Conservation (phyloP, 2,329 filamentous ascomycete species). For the Sphaerulina vaccinii region DNA sequence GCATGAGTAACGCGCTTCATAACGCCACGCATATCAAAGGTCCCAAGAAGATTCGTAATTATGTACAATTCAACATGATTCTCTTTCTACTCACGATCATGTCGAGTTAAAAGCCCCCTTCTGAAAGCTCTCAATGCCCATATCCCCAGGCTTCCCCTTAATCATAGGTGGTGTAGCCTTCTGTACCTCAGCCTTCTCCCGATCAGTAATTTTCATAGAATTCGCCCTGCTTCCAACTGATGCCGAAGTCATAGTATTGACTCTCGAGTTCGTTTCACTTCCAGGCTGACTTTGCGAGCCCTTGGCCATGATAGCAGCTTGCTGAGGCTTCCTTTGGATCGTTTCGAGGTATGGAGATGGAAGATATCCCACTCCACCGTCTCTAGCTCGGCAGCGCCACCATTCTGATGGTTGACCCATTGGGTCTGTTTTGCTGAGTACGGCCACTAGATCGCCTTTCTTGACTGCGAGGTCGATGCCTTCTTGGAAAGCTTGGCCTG, state of each 20-base stretch:
- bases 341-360: conserved; percentile 86
- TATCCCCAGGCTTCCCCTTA: conserved; percentile 62
- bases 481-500: conserved; percentile 44
- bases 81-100: conserved; percentile 21
- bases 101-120: conserved; percentile 67
- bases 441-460: conserved; percentile 93
- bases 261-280: conserved; percentile 48
- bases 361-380: conserved; percentile 87
- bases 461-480: conserved; percentile 87
- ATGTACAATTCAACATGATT: background rate
- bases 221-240: conserved; percentile 41
- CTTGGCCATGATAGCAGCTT: conserved; percentile 45
- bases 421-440: conserved; percentile 88
- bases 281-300: conserved; percentile 45
- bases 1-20: no score
- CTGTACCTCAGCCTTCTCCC: conserved; percentile 36
- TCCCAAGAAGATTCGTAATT: background rate
- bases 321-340: conserved; percentile 58
- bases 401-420: conserved; percentile 90
- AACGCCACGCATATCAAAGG: no score
- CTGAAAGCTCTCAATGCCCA: conserved; percentile 68
- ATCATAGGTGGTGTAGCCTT: conserved; percentile 47
- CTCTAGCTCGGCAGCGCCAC: conserved; percentile 91
- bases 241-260: conserved; percentile 56
- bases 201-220: conserved; percentile 48